Conservation (phyloP, 2,329 filamentous ascomycete genomes). For the Dactylellina cionopaga region DNA sequence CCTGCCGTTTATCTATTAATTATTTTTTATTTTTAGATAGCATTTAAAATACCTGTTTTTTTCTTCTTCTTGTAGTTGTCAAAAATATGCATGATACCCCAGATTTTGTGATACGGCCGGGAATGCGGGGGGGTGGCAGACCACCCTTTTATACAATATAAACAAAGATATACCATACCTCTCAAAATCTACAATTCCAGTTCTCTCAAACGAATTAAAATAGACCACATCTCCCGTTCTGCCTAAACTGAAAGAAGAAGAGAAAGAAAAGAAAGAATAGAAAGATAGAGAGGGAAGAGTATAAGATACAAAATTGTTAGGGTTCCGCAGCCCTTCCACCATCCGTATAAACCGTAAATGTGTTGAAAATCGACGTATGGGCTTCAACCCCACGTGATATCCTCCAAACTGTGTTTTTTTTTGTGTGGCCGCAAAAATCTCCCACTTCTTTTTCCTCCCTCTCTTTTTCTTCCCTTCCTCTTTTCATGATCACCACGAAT, state of each 20-base stretch:
- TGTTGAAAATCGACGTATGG: too few species aligned
- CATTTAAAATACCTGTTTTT: too few species aligned
- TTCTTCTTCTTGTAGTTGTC: too few species aligned
- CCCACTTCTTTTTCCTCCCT: slow-evolving; percentile 23
- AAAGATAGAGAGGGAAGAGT: background rate
- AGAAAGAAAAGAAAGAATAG: background rate
- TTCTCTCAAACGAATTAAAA: too few species aligned
- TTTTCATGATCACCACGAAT: slow-evolving; percentile 37
- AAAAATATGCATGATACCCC: too few species aligned
- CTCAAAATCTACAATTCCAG: too few species aligned
- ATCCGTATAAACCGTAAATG: too few species aligned
- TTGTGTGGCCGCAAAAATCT: slow-evolving; percentile 30
- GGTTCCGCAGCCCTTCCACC: slow-evolving; percentile 43
- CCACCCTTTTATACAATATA: background rate
- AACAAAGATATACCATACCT: background rate
- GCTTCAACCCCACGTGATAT: slow-evolving; percentile 20
- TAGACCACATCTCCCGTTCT: too few species aligned
- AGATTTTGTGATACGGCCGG: too few species aligned
- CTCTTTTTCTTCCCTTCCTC: slow-evolving; percentile 1
- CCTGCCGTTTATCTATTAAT: slow-evolving; percentile 39
- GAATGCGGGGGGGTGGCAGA: too few species aligned
- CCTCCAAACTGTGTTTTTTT: slow-evolving; percentile 3
- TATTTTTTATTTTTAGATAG: background rate
- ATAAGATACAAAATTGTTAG: slow-evolving; percentile 21
- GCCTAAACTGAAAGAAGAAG: too few species aligned